These are phyloP conservation scores for Trypanosomatidae sp. DNA, from an alignment of 208 protist genomes.

Conservation along the genomic window DNA sequence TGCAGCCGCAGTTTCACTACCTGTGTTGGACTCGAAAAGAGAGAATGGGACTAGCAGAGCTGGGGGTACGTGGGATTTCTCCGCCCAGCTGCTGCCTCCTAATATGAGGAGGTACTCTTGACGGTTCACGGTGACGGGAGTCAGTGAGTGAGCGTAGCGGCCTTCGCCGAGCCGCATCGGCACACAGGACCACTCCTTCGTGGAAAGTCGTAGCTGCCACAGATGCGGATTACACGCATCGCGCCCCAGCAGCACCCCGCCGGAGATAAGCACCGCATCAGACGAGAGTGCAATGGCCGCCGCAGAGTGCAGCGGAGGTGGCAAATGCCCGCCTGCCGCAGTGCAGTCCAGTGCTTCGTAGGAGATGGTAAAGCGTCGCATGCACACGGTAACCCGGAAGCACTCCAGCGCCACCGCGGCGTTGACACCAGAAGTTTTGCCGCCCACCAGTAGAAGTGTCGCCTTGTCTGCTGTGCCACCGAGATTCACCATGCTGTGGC, in stretches of 20 bases:
- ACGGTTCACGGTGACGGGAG: conserved; percentile 34
- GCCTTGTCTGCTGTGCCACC: conserved; percentile 9
- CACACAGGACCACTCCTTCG: conserved; percentile 16
- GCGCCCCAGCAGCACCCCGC: conserved; percentile 10
- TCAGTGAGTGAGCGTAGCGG: conserved; percentile 75
- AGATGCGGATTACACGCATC: conserved; percentile 14
- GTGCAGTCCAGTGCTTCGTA: conserved; percentile 12
- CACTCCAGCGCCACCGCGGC: conserved; percentile 9
- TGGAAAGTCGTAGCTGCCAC: conserved; percentile 18
- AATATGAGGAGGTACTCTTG: conserved; percentile 46
- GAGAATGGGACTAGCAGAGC: conserved; percentile 12
- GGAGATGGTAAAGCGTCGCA: conserved; percentile 4
- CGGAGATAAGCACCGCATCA: conserved; percentile 21
- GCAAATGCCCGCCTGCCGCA: conserved; percentile 4
- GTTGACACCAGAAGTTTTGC: conserved; percentile 17
- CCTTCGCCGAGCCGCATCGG: conserved; percentile 11
- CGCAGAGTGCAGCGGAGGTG: conserved; percentile 50
- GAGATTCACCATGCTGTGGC: conserved; percentile 23
- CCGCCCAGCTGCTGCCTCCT: conserved; percentile 52
- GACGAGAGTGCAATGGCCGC: conserved; percentile 26
- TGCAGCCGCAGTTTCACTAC: background rate
- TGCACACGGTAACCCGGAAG: conserved; percentile 14
- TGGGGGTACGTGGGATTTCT: conserved; percentile 16
- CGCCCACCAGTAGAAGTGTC: conserved; percentile 61
- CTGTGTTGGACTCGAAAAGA: background rate